phyloP scores from a whole-genome alignment of 169 alveolate genomes.

The Theileria orientalis region DNA sequence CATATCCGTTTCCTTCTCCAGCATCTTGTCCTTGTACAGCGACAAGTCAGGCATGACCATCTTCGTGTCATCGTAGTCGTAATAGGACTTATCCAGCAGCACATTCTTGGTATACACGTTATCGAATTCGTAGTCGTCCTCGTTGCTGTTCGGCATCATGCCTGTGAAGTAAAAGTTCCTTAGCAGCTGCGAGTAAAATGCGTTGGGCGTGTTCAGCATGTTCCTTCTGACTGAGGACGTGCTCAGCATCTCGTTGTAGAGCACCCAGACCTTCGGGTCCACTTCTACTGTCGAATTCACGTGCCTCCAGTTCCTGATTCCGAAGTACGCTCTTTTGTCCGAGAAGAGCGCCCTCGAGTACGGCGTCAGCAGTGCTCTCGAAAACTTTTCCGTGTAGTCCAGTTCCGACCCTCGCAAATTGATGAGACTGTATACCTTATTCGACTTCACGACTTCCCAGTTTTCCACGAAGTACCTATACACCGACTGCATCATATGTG shows the following conservation, averaged over 20 bases:
- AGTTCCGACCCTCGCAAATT: background rate
- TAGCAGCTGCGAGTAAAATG: conserved; percentile 47
- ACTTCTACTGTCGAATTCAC: conserved; percentile 21
- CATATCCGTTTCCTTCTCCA: background rate
- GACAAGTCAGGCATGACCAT: background rate
- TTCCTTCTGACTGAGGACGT: conserved; percentile 31
- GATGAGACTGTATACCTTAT: background rate
- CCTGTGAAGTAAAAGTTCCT: conserved; percentile 36
- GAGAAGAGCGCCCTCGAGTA: conserved; percentile 30
- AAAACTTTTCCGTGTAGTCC: background rate
- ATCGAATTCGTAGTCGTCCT: background rate
- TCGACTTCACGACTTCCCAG: conserved; percentile 6
- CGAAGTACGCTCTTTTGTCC: conserved; percentile 29
- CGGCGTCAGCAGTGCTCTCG: background rate
- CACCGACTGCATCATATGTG: background rate
- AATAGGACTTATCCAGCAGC: conserved; percentile 9
- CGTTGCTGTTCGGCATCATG: background rate
- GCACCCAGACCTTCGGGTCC: conserved; percentile 47
- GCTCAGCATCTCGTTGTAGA: conserved; percentile 41
- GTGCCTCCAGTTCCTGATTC: conserved; percentile 62
- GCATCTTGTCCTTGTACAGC: background rate
- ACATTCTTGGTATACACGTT: background rate
- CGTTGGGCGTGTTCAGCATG: conserved; percentile 25
- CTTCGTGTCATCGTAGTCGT: conserved; percentile 7
- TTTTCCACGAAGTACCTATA: conserved; percentile 3